phyloP scores from a whole-genome alignment of 2,329 filamentous ascomycete species.

The Colletotrichum sp. region DNA sequence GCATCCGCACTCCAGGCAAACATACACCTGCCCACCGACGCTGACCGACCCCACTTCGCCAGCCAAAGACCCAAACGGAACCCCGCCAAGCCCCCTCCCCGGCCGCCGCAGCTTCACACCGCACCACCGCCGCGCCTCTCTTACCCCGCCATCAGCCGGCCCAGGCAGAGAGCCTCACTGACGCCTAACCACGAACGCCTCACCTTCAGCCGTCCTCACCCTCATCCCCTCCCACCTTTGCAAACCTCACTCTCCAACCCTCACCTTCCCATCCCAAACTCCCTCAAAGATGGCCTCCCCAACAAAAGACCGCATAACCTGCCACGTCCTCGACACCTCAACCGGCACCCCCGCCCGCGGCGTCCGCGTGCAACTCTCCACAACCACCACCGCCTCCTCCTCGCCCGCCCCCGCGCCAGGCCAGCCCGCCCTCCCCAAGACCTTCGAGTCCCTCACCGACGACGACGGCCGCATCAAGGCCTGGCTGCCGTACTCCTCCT shows the following conservation, averaged over 20 bases:
- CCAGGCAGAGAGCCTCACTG: not conserved
- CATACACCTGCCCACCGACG: not conserved
- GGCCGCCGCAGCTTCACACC: not conserved
- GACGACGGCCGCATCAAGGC: slow-evolving; percentile 74
- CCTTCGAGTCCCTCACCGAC: slow-evolving; percentile 74
- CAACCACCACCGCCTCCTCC: slow-evolving; percentile 35
- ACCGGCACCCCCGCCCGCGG: slow-evolving; percentile 70
- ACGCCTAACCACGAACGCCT: not conserved
- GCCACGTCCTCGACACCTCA: slow-evolving; percentile 86
- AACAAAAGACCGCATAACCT: slow-evolving; percentile 74
- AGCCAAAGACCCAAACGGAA: not conserved
- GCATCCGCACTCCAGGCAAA: not conserved
- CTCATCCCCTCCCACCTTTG: too few relatives aligned
- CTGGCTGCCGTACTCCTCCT: slow-evolving; percentile 67
- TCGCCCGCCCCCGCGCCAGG: slow-evolving; percentile 32
- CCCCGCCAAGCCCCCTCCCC: not conserved
- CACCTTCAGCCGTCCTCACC: not conserved
- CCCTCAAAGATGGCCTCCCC: not conserved
- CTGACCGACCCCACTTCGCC: not conserved
- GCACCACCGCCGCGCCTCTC: not conserved
- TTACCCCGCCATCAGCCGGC: not conserved
- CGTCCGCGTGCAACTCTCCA: slow-evolving; percentile 71
- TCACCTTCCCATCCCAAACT: not conserved
- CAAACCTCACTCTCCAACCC: too few relatives aligned
- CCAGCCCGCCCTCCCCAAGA: slow-evolving; percentile 42